These are phyloP conservation scores for Knoxdaviesia proteae DNA, from an alignment of 2,329 filamentous ascomycete genomes.

Conservation along the genomic window DNA sequence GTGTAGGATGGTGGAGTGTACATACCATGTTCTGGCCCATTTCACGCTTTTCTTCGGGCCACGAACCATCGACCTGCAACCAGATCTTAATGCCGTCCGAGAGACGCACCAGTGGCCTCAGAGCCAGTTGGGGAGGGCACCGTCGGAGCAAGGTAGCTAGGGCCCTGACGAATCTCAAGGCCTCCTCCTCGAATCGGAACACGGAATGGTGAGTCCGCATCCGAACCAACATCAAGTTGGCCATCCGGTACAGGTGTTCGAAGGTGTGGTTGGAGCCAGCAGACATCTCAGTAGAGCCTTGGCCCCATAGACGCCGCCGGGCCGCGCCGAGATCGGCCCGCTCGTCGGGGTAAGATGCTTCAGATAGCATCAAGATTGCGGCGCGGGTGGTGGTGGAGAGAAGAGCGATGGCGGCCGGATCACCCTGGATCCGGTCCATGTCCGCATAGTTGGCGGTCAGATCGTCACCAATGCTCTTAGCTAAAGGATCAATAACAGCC, in stretches of 20 bases:
- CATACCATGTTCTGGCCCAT: too few species aligned
- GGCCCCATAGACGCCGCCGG: conserved; percentile 45
- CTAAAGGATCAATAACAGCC: conserved; percentile 49
- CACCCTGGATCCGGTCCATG: conserved; percentile 1
- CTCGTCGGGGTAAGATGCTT: conserved; percentile 27
- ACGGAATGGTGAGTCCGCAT: too few species aligned
- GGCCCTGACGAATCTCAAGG: too few species aligned
- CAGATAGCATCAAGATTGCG: too few species aligned
- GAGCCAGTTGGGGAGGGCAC: too few species aligned
- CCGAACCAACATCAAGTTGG: conserved; percentile 14
- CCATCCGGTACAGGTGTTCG: conserved; percentile 41
- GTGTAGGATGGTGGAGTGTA: too few species aligned
- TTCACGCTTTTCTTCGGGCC: too few species aligned
- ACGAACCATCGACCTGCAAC: too few species aligned
- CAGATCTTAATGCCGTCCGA: too few species aligned
- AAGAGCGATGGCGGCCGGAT: conserved; percentile 19
- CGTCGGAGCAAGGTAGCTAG: too few species aligned
- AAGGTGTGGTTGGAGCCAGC: conserved; percentile 18
- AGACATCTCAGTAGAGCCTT: conserved; percentile 6
- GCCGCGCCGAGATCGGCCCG: conserved; percentile 43
- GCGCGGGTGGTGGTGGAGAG: conserved; percentile 20
- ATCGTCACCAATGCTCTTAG: conserved; percentile 20
- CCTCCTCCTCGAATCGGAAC: too few species aligned
- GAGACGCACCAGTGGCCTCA: too few species aligned
- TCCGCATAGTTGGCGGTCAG: not conserved